Evolutionary conservation across 345 rosid genomes (phyloP), one percentile per base, ranked within the genome.

Genomic region (Euphorbia pulcherrima): DNA sequence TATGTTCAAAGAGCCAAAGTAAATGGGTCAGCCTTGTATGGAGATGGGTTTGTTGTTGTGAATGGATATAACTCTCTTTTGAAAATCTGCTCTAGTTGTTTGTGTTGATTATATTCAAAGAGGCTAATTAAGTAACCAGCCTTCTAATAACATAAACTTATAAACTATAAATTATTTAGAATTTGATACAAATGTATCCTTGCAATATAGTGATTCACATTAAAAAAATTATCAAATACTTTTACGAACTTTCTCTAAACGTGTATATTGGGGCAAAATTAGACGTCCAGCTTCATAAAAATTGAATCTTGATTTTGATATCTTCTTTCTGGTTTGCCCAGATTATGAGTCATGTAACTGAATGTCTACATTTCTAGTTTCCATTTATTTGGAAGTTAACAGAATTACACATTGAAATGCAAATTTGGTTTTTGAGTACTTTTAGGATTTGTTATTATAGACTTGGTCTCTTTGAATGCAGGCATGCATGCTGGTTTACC

Each of bases 401-500:
- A 17, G 17, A 26, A 11, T 39, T 47, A 14, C 50, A n/a, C n/a
- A 29, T 20, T 65, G 23, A 51, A 8, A 10, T 29, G 55, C 39
- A 26, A 52, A 4, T 47, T 58, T 48, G 39, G 39, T 51, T 29
- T 44, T 33, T 51, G n/a, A 9, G 14, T 56, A 26, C 40, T 16
- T 33, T n/a, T 44, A 24, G 20, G 24, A 62, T 28, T 2, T 46
- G n/a, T 66, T 13, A 62, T 76, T 57, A 77, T 37, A 47, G 62
- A 66, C 44, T 18, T 35, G 26, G 52, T 8, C 30, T 20, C 26
- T 59, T 68, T 48, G 21, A 70, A n/a, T 20, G 78, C 60, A 94
- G 99, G 97, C 78, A 94, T 90, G 98, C 90, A 75, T 67, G 83
- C 90, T 46, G 98, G 97, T 24, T 75, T 88, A 64, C 92, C 97